Evolutionary conservation across 75 land plant species (phyloP), one percentile per base, ranked within the genome.

Genomic region (Pseudotsuga menziesii): DNA sequence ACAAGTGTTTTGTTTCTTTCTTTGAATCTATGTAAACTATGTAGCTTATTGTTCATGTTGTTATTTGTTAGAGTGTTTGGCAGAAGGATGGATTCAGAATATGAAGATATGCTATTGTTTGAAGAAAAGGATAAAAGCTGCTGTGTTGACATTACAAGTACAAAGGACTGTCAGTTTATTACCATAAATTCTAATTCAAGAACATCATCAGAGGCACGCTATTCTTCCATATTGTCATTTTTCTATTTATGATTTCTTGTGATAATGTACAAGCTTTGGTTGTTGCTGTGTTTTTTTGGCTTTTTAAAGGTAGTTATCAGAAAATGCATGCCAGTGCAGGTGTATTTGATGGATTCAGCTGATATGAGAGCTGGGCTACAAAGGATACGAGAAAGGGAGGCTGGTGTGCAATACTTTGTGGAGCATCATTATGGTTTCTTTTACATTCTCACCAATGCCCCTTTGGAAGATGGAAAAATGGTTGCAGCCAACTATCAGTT

Each of bases 181-280:
- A 91, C 94, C 48, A 81, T 97, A 55, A 97, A 97, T 81, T 89
- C 94, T 32, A 97, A 95, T 75, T 92, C 99, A 60, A 92, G 94
- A 80, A 84, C 91, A 58, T 92, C 99, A 73, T 97, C 99, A 73
- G 98, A 97, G 98, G 99, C 81, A 95, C 79, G 88, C 56, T 72
- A 36, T 79, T 27, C 57, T 58, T 26, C 32, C 59, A 15, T 56
- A 11, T 58, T 63, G 44, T 2, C 20, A 80, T 72, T 74, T 64
- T 56, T 61, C 76, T 52, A 64, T 73, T 19, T 79, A 0, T 26
- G 48, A 11, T 61, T 26, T 61, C 39, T 27, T 19, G 12, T 52
- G 56, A 17, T 41, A 20, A 79, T 57, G 55, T 44, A 25, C 36
- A 25, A 22, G 9, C 5, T 54, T 73, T 19, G 48, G 60, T 64